Evolutionary conservation across 2,329 filamentous ascomycete species (phyloP), one percentile per base, ranked within the genome.

Genomic region (Penicillium concentricum): DNA sequence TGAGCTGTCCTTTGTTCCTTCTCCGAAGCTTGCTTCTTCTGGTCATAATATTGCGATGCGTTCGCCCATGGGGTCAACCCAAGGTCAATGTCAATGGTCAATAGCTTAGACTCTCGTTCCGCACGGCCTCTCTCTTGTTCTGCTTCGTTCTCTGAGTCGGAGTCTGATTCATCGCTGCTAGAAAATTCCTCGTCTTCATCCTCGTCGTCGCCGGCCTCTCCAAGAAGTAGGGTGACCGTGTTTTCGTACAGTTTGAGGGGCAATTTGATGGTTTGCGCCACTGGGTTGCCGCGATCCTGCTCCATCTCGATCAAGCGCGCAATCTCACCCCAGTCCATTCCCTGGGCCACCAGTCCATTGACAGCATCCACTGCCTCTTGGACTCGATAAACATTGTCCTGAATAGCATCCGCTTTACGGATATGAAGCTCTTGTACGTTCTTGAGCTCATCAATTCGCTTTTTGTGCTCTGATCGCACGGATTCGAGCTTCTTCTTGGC

Each of bases 261-360:
- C 18, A 96, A 77, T 70, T 89, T 90, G 68, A 99, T 96, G 43
- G 92, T 87, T 56, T 88, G 83, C 1, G 94, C 94, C 8, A 99
- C 92, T 0, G 90, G 85, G 63, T 99, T 99, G 28, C 85, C 82
- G 47, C 87, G 82, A 59, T 81, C 85, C 72, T 95, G 90, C 71
- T 97, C 93, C 63, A 91, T 84, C 71, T 96, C 91, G 51, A 99
- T 90, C 60, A 99, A 78, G 57, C 88, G 89, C 10, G 85, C 91
- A 67, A 97, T 92, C 63, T 97, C 90, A 12, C 91, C 86, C 94
- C 94, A 99, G 67, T 99, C 94, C 92, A 97, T 97, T 12, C 93
- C 93, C 69, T 96, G 91, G 5, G 85, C 85, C 58, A 99, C 85
- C n/a, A 97, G 79, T 0, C 91, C 90, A 72, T 96, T 97, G 51